phyloP scores from a whole-genome alignment of 2,329 filamentous ascomycete species.

The Verticillium nubilum region DNA sequence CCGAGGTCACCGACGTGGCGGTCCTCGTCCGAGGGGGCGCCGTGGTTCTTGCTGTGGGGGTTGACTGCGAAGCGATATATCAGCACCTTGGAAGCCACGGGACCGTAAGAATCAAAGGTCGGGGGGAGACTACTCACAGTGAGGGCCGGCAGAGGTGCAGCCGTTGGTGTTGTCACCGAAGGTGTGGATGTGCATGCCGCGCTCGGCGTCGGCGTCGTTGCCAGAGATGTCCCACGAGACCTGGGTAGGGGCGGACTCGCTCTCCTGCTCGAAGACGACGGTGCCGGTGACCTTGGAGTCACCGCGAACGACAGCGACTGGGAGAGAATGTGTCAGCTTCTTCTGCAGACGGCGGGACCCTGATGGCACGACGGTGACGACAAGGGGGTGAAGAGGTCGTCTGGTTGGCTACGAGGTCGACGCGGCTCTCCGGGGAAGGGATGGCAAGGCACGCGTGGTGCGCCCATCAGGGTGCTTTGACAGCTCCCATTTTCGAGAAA shows the following conservation, averaged over 20 bases:
- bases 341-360: not conserved
- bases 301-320: conserved; percentile 95
- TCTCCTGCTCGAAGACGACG: conserved; percentile 89
- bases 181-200: conserved; percentile 97
- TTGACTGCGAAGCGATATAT: conserved; percentile 62
- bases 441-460: not conserved
- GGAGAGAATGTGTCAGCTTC: conserved; percentile 8
- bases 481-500: conserved; percentile 30
- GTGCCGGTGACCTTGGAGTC: conserved; percentile 93
- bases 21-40: conserved; percentile 72
- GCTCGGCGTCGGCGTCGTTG: conserved; percentile 91
- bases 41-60: conserved; percentile 88
- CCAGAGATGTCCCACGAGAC: conserved; percentile 90
- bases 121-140: conserved; percentile 61
- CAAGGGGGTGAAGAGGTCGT: conserved; percentile 2
- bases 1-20: conserved; percentile 97
- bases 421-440: conserved; percentile 1
- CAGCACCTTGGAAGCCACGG: not conserved
- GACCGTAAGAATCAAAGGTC: not conserved
- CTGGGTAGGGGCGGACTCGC: conserved; percentile 76
- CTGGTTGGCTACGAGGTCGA: conserved; percentile 7
- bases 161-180: conserved; percentile 99
- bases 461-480: conserved; percentile 23
- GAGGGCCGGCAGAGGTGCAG: conserved; percentile 95
- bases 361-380: not conserved